Conservation (phyloP, 108 stramenopile genomes). For the Craspedostauros australis region DNA sequence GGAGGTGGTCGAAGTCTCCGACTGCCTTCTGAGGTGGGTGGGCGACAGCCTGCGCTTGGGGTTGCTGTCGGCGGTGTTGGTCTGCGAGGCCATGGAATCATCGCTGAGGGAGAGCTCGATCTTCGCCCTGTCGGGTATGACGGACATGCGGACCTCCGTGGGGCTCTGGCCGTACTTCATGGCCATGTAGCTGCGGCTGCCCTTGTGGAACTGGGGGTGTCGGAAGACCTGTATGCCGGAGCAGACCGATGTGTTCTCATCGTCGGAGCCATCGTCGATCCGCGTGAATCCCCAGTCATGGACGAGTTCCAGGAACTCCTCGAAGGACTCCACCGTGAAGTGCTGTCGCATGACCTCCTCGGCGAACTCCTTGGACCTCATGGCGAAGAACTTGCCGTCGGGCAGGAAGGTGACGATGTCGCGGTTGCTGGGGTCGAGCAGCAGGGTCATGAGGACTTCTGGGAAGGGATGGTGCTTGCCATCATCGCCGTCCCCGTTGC, state of each 20-base stretch:
- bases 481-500: not conserved
- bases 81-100: constrained; percentile 1
- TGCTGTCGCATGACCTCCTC: constrained; percentile 54
- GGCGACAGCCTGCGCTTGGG: constrained; percentile 32
- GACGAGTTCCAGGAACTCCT: constrained; percentile 29
- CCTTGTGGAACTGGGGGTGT: constrained; percentile 52
- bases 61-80: not conserved
- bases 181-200: constrained; percentile 32
- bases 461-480: constrained; percentile 19
- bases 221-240: constrained; percentile 52
- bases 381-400: constrained; percentile 61
- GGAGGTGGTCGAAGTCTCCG: constrained; percentile 4
- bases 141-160: constrained; percentile 11
- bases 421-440: constrained; percentile 27
- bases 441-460: constrained; percentile 34
- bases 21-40: constrained; percentile 3
- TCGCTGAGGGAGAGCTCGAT: constrained; percentile 5
- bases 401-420: constrained; percentile 58
- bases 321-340: constrained; percentile 36
- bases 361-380: constrained; percentile 54
- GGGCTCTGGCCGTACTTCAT: constrained; percentile 21
- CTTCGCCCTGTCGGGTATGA: constrained; percentile 13
- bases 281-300: constrained; percentile 35
- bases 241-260: not conserved
- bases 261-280: constrained; percentile 3